Evolutionary conservation across 148 eudicot species (phyloP), one percentile per base, ranked within the genome.

Genomic region (Camellia lanceoleosa): DNA sequence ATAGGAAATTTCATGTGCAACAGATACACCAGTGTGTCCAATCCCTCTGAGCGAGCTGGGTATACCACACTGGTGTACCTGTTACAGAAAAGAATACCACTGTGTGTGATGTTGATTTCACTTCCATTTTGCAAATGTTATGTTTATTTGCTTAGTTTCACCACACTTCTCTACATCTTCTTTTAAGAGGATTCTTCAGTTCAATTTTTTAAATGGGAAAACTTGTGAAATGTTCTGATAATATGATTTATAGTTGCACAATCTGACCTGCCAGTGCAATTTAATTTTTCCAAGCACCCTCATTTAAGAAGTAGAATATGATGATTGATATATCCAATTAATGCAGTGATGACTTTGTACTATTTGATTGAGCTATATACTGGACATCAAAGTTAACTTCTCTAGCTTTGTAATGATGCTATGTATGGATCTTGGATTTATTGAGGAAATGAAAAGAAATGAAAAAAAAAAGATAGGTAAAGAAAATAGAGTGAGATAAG

Each of bases 91-190:
- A 30, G 38, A 30, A 30, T 30, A 30, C 38, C 38, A 30, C 38
- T 30, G 38, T 30, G 38, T 30, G 38, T 30, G 44, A 16, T 80
- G 54, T 83, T 70, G 67, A 71, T 68, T 78, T 76, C 49, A 49
- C 19, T 76, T 68, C 54, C 49, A 15, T 74, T 79, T 74, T 70
- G 70, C 63, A 42, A 13, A 49, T 19, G 51, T 74, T 67, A 23
- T 16, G 47, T 16, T 23, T 18, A 5, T 51, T 30, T 19, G 20
- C 5, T 69, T 0, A 58, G 46, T 58, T 75, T 69, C 16, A 12
- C 41, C 54, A 66, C 43, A 65, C 76, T 44, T 74, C 10, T 74
- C 56, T 54, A 74, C 61, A 44, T 73, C 58, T 30, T 16, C 8
- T 12, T 63, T 77, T 14, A 23, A 6, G 68, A 59, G 56, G 42